phyloP scores from a whole-genome alignment of 768 basidiomycete genomes.

The Sarcodon aspratus region DNA sequence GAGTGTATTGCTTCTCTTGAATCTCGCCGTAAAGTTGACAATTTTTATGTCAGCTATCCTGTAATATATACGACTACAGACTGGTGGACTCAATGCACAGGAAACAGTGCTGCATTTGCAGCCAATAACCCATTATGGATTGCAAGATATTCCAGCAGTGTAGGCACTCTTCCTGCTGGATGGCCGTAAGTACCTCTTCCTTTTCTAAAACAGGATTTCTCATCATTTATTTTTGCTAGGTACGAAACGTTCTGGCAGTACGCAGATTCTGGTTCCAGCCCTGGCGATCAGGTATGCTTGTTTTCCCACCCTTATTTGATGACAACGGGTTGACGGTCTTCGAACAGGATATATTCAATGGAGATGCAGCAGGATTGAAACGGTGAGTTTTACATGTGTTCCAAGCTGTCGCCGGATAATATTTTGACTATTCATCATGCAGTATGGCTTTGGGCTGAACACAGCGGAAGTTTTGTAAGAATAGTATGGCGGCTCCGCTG shows the following conservation, averaged over 20 bases:
- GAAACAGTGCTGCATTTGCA: conserved; percentile 39
- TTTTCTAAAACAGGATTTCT: neutral
- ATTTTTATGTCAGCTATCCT: conserved; percentile 5
- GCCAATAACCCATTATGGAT: conserved; percentile 49
- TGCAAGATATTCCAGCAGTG: conserved; percentile 35
- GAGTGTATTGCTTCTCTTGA: conserved; percentile 5
- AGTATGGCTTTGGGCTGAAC: too few relatives aligned
- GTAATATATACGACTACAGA: conserved; percentile 54
- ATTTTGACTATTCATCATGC: too few relatives aligned
- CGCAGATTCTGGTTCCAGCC: conserved; percentile 39
- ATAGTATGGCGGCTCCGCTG: too few relatives aligned
- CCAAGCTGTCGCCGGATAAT: too few relatives aligned
- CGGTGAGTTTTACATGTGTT: conserved; percentile 13
- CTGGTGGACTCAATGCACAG: conserved; percentile 64
- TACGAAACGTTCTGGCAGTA: conserved; percentile 53
- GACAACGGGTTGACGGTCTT: too few relatives aligned
- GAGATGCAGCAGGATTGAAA: conserved; percentile 30
- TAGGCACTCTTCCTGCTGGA: conserved; percentile 48
- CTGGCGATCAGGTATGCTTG: conserved; percentile 27
- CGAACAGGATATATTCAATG: conserved; percentile 40
- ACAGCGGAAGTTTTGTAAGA: too few relatives aligned
- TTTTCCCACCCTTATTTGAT: too few relatives aligned
- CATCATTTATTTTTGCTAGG: conserved; percentile 11
- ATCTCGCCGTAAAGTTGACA: neutral
- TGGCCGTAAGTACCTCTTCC: conserved; percentile 28